These are phyloP conservation scores for Aquilaria agallochum DNA, from an alignment of 441 rosid genomes.

Conservation along the genomic window DNA sequence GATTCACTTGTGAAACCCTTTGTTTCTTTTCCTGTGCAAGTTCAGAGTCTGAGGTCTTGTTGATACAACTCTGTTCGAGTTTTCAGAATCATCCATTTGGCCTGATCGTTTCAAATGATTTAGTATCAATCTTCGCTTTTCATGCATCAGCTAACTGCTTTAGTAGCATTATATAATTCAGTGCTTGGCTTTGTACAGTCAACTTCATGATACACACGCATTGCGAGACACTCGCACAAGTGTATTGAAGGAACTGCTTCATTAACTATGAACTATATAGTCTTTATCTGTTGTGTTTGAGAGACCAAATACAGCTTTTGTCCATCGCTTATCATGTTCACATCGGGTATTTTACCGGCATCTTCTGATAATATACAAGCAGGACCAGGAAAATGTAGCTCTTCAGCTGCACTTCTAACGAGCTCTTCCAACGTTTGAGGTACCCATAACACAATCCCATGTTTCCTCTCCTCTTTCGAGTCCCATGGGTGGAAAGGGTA, in stretches of 20 bases:
- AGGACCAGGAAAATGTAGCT: slow-evolving; percentile 36
- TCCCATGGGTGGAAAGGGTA: slow-evolving; percentile 72
- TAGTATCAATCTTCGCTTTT: too few species aligned
- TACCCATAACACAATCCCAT: slow-evolving; percentile 74
- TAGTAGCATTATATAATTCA: not conserved
- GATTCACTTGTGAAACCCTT: not conserved
- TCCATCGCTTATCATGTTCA: slow-evolving; percentile 66
- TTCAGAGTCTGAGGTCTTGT: not conserved
- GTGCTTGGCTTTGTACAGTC: not conserved
- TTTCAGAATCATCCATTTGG: not conserved
- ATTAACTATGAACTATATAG: slow-evolving; percentile 5
- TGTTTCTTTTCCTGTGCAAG: not conserved
- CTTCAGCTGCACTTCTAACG: slow-evolving; percentile 40
- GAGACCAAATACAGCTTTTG: slow-evolving; percentile 58
- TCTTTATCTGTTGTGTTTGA: slow-evolving; percentile 21
- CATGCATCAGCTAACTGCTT: not conserved
- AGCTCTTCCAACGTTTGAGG: slow-evolving; percentile 54
- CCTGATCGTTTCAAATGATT: not conserved
- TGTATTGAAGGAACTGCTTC: not conserved
- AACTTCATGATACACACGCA: not conserved
- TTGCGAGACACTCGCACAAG: not conserved
- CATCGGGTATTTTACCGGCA: slow-evolving; percentile 62
- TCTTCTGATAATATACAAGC: slow-evolving; percentile 61
- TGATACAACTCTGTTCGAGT: not conserved
- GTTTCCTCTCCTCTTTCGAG: slow-evolving; percentile 39